Percentiles rank a stretch among this genome's conserved stretches.
Evolutionary conservation across 352 stramenopile species (phyloP).

Genomic region (Elongisporangium senticosum): DNA sequence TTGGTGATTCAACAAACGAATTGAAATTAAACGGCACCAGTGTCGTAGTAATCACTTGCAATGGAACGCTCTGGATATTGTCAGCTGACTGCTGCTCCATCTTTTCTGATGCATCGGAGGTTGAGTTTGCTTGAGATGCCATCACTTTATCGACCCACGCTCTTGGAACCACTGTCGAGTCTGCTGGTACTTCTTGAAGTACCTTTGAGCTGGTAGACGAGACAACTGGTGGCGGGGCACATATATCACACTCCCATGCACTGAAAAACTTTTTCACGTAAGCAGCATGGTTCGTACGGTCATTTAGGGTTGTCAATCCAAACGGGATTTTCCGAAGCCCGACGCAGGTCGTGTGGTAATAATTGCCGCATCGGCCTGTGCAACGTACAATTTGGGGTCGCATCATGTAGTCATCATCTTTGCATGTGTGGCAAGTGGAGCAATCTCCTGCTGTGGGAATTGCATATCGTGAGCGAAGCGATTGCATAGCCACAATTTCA

Average conservation of each 20-base stretch:
- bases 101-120: constrained; percentile 1
- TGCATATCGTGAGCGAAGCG: constrained; percentile 45
- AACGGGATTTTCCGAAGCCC: constrained; percentile 78
- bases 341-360: constrained; percentile 75
- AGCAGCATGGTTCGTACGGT: constrained; percentile 69
- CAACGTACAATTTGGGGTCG: constrained; percentile 66
- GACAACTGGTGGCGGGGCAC: constrained; percentile 16
- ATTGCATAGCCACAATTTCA: constrained; percentile 73
- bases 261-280: constrained; percentile 86
- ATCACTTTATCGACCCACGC: constrained; percentile 22
- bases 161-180: constrained; percentile 44
- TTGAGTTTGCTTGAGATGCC: neutral
- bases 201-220: neutral
- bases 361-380: constrained; percentile 33
- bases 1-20: neutral
- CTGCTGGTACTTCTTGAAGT: constrained; percentile 21
- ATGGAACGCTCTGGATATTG: neutral
- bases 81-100: neutral
- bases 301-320: constrained; percentile 73
- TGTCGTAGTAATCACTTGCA: neutral
- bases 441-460: constrained; percentile 22
- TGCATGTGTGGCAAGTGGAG: constrained; percentile 47
- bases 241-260: constrained; percentile 64
- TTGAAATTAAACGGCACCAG: neutral
- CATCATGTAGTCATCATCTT: constrained; percentile 83